Base-by-base conservation (phyloP, 2,329 filamentous ascomycete species). In the Sarocladiaceae sp. region DNA sequence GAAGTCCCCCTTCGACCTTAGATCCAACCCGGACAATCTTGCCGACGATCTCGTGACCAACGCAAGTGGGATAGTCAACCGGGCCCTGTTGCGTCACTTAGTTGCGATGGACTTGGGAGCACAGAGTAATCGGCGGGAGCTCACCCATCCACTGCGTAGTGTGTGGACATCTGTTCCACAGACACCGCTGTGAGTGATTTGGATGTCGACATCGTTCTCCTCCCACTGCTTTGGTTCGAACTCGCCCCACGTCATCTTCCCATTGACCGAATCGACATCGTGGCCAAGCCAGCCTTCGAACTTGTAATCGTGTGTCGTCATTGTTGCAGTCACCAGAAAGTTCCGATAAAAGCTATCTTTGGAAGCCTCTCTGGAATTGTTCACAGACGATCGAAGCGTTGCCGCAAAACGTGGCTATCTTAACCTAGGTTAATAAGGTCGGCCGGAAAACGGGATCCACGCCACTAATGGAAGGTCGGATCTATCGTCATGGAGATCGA, bases 1-100 rank as follows among this genome's bases (percentile, higher is more conserved):
- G 68, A 59, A 85, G 70, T 24, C 63, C 56, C 24, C 63, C 57
- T 18, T 60, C 64, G 11, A 69, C 69, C 37, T 69, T 55, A 18
- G 62, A 62, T 27, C 78, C 79, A 27, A 81, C 66, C 19, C 73
- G 72, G 20, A 76, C 70, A 4, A 72, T 74, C 6, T 64, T 70
- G 26, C 81, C 81, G 46, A 83, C 72, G 24, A 84, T 83, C 54
- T 85, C 81, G 58, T 84, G 80, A 39, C 80, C 81, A 18, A 81
- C 76, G 33, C 75, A 75, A 56, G 70, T 69, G 27, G 70, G 69
- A 60, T 59, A 62, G 21, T 45, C 29, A 5, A 51, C 54, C 6
- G 55, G 51, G 20, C 48, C 49, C n/a, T 50, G 7, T 11, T n/a
- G 9, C 37, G 23, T 41, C 37, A 41, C 7, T 3, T 9, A 6